A percentile compares a stretch with the other conserved stretches of the same genome.
These are phyloP conservation scores for Flueggea neowawraea DNA, from an alignment of 441 rosid species.

Conservation along the genomic window DNA sequence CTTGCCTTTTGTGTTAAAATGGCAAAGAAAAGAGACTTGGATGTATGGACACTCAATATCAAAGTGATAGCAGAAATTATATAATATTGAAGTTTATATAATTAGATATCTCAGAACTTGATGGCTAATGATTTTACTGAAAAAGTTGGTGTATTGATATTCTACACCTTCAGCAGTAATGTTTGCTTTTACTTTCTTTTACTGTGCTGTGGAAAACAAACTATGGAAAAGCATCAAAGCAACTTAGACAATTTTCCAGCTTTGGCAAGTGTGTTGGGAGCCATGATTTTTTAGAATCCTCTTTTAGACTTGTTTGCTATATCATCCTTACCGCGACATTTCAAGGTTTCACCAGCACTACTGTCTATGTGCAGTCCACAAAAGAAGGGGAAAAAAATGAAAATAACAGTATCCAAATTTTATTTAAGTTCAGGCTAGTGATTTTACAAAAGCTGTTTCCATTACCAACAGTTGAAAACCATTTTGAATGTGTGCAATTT, in stretches of 20 bases:
- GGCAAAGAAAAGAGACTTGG: conserved; percentile 19
- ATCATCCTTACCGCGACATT: too few relatives aligned
- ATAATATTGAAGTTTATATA: conserved; percentile 21
- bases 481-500: too few relatives aligned
- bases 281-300: conserved; percentile 13
- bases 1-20: conserved; percentile 10
- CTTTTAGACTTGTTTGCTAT: too few relatives aligned
- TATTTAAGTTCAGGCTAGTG: too few relatives aligned
- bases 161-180: conserved; percentile 4
- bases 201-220: conserved; percentile 20
- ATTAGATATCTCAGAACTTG: conserved; percentile 22
- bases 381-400: too few relatives aligned
- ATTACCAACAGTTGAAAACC: too few relatives aligned
- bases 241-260: conserved; percentile 20
- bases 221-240: conserved; percentile 18
- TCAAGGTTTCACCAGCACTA: too few relatives aligned
- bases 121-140: conserved; percentile 37
- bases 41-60: conserved; percentile 20
- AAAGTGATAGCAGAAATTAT: conserved; percentile 22
- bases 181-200: conserved; percentile 6
- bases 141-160: conserved; percentile 36
- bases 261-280: conserved; percentile 28
- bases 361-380: too few relatives aligned
- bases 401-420: too few relatives aligned
- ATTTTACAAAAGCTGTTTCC: too few relatives aligned